Conservation (phyloP, 23 red algal genomes). For the Gracilaria gracilis region DNA sequence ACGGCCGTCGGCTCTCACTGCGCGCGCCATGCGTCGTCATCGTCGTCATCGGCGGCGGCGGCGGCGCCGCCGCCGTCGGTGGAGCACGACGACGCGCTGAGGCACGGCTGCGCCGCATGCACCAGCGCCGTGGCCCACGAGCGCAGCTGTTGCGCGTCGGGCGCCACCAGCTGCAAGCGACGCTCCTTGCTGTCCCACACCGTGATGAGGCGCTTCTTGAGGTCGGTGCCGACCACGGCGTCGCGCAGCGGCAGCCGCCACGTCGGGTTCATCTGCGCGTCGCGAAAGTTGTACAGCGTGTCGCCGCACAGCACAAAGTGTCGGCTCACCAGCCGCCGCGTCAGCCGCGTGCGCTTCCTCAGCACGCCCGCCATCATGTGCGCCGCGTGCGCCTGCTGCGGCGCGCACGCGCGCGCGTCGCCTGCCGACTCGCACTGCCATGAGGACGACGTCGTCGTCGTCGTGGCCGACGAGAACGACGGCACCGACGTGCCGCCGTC, state of each 20-base stretch:
- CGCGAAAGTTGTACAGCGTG: conserved; percentile 37
- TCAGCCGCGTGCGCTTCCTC: conserved; percentile 19
- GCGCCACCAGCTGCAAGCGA: background rate
- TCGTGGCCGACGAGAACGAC: background rate
- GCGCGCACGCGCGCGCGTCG: background rate
- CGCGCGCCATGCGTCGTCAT: too few relatives aligned
- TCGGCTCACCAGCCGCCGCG: conserved; percentile 1
- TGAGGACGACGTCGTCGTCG: background rate
- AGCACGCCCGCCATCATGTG: background rate
- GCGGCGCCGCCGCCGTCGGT: background rate
- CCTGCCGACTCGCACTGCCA: too few relatives aligned
- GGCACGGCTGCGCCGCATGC: background rate
- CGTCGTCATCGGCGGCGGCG: too few relatives aligned
- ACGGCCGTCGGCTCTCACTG: too few relatives aligned
- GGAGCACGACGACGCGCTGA: background rate
- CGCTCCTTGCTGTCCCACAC: conserved; percentile 17
- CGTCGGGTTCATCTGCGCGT: background rate
- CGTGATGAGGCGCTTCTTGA: background rate
- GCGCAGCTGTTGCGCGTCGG: background rate
- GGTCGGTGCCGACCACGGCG: conserved; percentile 17
- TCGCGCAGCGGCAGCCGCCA: conserved; percentile 6
- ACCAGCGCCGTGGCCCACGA: background rate
- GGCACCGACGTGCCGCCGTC: background rate
- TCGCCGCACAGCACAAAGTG: conserved; percentile 35
- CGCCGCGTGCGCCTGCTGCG: too few relatives aligned